Conservation (phyloP, 305 asterid genomes). For the Fraxinus dipetala region DNA sequence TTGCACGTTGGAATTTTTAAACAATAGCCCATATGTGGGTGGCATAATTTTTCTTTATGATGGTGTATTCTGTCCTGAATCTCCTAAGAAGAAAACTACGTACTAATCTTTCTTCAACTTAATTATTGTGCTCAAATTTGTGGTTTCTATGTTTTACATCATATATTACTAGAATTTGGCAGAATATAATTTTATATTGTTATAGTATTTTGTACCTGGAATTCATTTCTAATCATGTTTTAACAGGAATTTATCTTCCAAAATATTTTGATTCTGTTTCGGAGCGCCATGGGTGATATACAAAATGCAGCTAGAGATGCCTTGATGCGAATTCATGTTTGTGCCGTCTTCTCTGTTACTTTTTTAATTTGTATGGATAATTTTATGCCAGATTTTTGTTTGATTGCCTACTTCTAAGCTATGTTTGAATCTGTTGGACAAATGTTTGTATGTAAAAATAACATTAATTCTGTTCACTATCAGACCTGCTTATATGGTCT, state of each 20-base stretch:
- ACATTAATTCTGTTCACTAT: background rate
- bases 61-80: background rate
- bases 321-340: conserved; percentile 67
- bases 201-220: background rate
- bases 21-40: background rate
- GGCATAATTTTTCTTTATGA: background rate
- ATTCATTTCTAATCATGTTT: conserved; percentile 10
- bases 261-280: conserved; percentile 60
- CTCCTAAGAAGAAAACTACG: background rate
- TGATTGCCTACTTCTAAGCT: background rate
- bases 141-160: conserved; percentile 1
- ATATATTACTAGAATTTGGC: background rate
- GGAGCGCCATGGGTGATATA: conserved; percentile 52
- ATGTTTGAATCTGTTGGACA: background rate
- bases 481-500: background rate
- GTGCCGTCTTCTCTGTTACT: conserved; percentile 31
- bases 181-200: background rate
- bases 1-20: conserved; percentile 1
- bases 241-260: conserved; percentile 66
- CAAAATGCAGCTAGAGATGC: conserved; percentile 71
- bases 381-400: conserved; percentile 13
- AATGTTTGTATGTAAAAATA: conserved; percentile 3
- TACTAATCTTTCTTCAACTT: background rate
- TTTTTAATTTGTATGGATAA: background rate
- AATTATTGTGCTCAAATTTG: conserved; percentile 6